Evolutionary conservation across 305 asterid genomes (phyloP).

Genomic region (Fraxinus latifolia): DNA sequence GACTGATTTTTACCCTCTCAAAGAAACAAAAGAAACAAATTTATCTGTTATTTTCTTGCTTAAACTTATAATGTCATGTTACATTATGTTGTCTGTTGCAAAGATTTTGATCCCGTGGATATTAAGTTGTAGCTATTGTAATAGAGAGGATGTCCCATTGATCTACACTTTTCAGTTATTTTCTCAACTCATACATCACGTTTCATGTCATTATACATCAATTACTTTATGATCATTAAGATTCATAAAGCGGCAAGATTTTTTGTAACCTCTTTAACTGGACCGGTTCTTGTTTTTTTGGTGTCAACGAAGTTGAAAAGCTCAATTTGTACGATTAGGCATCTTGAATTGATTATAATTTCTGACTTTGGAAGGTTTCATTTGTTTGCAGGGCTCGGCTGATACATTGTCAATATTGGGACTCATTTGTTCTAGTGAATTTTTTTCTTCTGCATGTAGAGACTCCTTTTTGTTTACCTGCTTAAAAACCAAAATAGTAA

Average conservation of each 20-base stretch:
- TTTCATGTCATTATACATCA: background rate
- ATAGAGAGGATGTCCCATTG: background rate
- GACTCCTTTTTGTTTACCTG: slow-evolving; percentile 14
- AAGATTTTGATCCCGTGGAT: background rate
- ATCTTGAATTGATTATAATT: background rate
- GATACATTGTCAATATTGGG: slow-evolving; percentile 22
- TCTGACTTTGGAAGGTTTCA: slow-evolving; percentile 22
- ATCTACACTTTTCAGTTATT: background rate
- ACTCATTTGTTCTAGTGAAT: slow-evolving; percentile 20
- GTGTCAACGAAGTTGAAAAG: background rate
- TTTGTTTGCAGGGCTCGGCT: slow-evolving; percentile 65
- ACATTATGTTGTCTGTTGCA: background rate
- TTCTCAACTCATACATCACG: background rate
- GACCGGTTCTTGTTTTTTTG: background rate
- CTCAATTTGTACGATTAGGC: background rate
- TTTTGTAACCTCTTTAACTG: background rate
- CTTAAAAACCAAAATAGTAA: slow-evolving; percentile 4
- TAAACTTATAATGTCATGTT: background rate
- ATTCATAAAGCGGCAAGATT: background rate
- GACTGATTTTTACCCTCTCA: background rate
- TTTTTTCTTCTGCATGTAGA: slow-evolving; percentile 27
- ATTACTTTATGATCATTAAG: background rate
- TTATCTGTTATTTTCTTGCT: background rate
- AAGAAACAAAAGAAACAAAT: background rate
- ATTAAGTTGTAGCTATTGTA: background rate